A percentile compares a stretch with the other conserved stretches of the same genome.
Conservation (phyloP, 164 flowering plant species). For the Saururus chinensis region DNA sequence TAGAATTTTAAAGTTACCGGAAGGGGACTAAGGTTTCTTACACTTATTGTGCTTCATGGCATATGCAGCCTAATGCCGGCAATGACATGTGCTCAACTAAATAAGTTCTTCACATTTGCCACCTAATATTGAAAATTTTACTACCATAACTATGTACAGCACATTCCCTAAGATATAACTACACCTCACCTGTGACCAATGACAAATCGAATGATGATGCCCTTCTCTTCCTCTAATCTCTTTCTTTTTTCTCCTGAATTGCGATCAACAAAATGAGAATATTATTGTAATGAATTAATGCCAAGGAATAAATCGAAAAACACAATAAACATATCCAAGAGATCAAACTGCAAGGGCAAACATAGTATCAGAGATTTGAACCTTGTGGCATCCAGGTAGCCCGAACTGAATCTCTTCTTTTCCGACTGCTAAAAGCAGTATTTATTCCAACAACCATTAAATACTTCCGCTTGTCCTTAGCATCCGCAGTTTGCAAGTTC, state of each 20-base stretch:
- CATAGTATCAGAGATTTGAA: constrained; percentile 10
- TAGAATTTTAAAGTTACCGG: too few species aligned
- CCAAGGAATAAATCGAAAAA: not conserved
- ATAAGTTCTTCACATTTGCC: too few species aligned
- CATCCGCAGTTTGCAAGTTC: constrained; percentile 25
- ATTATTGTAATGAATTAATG: not conserved
- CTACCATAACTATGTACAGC: too few species aligned
- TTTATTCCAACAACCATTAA: constrained; percentile 89
- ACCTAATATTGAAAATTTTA: too few species aligned
- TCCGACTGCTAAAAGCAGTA: constrained; percentile 96
- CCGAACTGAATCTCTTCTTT: constrained; percentile 94
- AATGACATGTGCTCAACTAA: too few species aligned
- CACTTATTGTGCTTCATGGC: too few species aligned
- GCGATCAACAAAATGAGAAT: not conserved
- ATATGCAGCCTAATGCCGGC: too few species aligned
- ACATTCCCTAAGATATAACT: too few species aligned
- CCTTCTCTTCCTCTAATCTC: constrained; percentile 95
- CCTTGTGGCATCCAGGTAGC: constrained; percentile 99
- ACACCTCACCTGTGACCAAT: constrained; percentile 97
- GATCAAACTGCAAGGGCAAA: not conserved
- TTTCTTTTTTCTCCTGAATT: constrained; percentile 64
- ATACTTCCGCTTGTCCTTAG: constrained; percentile 49
- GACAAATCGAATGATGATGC: constrained; percentile 82
- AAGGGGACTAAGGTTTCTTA: too few species aligned
- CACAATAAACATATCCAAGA: not conserved